Base-by-base conservation (phyloP, 345 rosid species). In the Pistacia vera region DNA sequence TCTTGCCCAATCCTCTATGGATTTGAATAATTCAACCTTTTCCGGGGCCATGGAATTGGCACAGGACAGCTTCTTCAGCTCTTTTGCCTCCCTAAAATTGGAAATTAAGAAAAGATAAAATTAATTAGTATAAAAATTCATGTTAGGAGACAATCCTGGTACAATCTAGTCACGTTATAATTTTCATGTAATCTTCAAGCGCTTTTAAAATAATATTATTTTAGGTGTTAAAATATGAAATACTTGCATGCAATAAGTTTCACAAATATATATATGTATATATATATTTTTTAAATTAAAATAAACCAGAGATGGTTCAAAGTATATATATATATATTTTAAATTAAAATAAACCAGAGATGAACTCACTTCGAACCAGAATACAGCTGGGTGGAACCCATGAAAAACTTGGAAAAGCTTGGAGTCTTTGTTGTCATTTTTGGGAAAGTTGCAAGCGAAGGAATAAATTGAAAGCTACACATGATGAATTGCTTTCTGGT, bases 1-100 rank as follows among this genome's bases (percentile, higher is more conserved):
- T 68, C 67, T 70, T 3, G 81, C 76, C 81, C 84, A 81, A 20
- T 20, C 17, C 52, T 77, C 76, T 54, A 81, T 12, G 5, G 78
- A 74, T 48, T 78, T 81, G 49, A 81, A 75, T 14, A 78, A 59
- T 58, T 81, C 74, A 52, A 77, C 28, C 79, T 81, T 77, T 56
- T 81, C 73, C 1, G 81, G 79, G 5, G 78, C 44, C 72, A 81
- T 73, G 8, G 78, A 63, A 33, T 70, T 81, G 36, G 81, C 65
- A 11, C 46, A 13, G 12, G 16, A 51, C 3, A 51, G 55, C 55
- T 51, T 51, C 55, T 51, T 51, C 55, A 11, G 46, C 6, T 16
- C 38, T 63, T 12, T 63, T 25, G 33, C 41, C 14, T 35, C 22
- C n/a, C 35, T 65, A 16, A 12, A 65, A 5, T 41, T 11, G 17